Percentiles rank a stretch among this genome's conserved stretches.
phyloP scores from a whole-genome alignment of 2,329 filamentous ascomycete species.

The Elsinoe australis region DNA sequence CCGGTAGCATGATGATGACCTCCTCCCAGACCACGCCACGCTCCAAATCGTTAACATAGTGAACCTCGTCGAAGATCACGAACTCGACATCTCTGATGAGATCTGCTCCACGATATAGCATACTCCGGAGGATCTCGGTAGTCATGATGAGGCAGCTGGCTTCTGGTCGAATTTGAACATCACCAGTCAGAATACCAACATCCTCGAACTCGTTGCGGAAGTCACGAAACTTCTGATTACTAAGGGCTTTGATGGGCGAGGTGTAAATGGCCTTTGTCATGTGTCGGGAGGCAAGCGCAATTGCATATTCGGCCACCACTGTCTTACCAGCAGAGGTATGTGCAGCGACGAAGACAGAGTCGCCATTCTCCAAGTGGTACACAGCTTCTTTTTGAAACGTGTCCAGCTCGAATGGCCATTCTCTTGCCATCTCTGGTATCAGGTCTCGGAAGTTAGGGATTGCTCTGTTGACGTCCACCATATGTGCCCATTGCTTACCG shows the following conservation, averaged over 20 bases:
- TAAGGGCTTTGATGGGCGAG: constrained; percentile 94
- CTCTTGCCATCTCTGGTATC: constrained; percentile 89
- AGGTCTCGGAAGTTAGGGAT: constrained; percentile 91
- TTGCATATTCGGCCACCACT: constrained; percentile 95
- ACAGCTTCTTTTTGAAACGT: constrained; percentile 98
- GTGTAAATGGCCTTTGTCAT: constrained; percentile 99
- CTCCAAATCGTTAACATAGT: constrained; percentile 95
- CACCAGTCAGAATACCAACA: constrained; percentile 91
- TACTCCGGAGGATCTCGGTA: constrained; percentile 93
- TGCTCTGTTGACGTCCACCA: constrained; percentile 89
- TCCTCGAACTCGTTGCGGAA: constrained; percentile 87
- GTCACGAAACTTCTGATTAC: constrained; percentile 97
- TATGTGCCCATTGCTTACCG: constrained; percentile 90
- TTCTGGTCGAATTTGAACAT: constrained; percentile 96
- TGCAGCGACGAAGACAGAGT: constrained; percentile 95
- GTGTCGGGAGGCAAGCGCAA: constrained; percentile 90
- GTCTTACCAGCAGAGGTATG: constrained; percentile 98
- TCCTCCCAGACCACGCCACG: constrained; percentile 98
- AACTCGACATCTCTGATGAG: constrained; percentile 95
- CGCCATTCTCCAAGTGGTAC: constrained; percentile 91
- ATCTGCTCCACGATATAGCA: constrained; percentile 94
- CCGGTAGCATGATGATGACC: constrained; percentile 98
- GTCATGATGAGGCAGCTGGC: constrained; percentile 99
- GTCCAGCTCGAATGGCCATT: constrained; percentile 96
- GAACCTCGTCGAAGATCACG: constrained; percentile 97